Evolutionary conservation across 768 basidiomycete genomes (phyloP).

Genomic region (Podaxis mareebaensis): DNA sequence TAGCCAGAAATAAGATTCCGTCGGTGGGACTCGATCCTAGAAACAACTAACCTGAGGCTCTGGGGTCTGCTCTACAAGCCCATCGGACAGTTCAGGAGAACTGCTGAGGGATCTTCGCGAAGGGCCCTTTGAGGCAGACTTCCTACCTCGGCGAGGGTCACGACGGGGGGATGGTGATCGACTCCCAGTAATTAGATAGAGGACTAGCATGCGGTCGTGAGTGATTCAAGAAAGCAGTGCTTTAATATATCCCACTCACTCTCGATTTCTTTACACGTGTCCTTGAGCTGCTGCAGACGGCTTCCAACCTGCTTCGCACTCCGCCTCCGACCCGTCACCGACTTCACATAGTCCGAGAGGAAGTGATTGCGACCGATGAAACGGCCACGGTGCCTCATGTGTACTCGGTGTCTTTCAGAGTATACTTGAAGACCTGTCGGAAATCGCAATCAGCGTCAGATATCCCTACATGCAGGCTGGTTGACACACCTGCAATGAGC

Average conservation of each 20-base stretch:
- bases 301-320: conserved; percentile 80
- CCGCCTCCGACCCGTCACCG: conserved; percentile 61
- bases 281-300: conserved; percentile 74
- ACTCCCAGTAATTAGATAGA: conserved; percentile 11
- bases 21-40: too few species aligned
- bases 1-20: not conserved
- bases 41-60: not conserved
- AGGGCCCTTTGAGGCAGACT: not conserved
- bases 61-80: not conserved
- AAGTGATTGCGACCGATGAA: conserved; percentile 80
- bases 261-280: conserved; percentile 53
- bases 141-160: conserved; percentile 2
- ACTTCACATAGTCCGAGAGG: conserved; percentile 73
- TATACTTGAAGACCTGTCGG: conserved; percentile 61
- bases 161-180: conserved; percentile 9
- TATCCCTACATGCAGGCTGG: not conserved
- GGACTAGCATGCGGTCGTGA: not conserved
- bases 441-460: not conserved
- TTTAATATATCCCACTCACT: not conserved
- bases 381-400: conserved; percentile 63
- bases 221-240: not conserved
- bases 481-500: conserved; percentile 59
- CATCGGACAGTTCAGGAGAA: conserved; percentile 6
- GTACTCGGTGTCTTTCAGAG: conserved; percentile 61
- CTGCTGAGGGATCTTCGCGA: conserved; percentile 2